These are phyloP conservation scores for Ampelocalamus luodianensis DNA, from an alignment of 176 grass and related monocot species.

Conservation along the genomic window DNA sequence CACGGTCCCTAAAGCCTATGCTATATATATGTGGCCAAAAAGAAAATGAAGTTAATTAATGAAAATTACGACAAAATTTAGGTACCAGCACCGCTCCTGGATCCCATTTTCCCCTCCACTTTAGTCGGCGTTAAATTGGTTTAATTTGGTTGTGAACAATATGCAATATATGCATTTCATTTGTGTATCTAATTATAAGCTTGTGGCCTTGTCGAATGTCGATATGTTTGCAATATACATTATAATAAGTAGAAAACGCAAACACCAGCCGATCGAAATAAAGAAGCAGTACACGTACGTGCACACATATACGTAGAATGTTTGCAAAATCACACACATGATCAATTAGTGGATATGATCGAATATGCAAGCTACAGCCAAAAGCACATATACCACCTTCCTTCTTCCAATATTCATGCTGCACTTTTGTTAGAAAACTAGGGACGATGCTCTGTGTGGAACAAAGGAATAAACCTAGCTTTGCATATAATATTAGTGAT, in stretches of 20 bases:
- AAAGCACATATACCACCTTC: not conserved
- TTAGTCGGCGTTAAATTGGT: not conserved
- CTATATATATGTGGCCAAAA: not conserved
- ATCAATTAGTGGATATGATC: not conserved
- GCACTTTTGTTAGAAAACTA: slow-evolving; percentile 14
- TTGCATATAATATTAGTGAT: not conserved
- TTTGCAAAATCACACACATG: not conserved
- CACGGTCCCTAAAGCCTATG: not conserved
- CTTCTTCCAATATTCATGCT: slow-evolving; percentile 10
- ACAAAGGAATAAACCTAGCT: slow-evolving; percentile 8
- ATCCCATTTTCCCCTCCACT: not conserved
- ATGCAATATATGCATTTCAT: not conserved
- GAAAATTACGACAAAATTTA: not conserved
- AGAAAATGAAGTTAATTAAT: not conserved
- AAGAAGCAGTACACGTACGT: not conserved
- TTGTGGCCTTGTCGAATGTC: not conserved
- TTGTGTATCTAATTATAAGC: too few relatives aligned
- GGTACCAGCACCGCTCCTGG: not conserved
- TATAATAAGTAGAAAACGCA: not conserved
- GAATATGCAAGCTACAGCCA: not conserved
- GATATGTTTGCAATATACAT: not conserved
- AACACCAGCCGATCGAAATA: not conserved
- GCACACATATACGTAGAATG: not conserved
- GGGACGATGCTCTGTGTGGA: not conserved
- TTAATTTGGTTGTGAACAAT: not conserved